Conservation (phyloP, 164 flowering plant genomes). For the Vitis labrusca region DNA sequence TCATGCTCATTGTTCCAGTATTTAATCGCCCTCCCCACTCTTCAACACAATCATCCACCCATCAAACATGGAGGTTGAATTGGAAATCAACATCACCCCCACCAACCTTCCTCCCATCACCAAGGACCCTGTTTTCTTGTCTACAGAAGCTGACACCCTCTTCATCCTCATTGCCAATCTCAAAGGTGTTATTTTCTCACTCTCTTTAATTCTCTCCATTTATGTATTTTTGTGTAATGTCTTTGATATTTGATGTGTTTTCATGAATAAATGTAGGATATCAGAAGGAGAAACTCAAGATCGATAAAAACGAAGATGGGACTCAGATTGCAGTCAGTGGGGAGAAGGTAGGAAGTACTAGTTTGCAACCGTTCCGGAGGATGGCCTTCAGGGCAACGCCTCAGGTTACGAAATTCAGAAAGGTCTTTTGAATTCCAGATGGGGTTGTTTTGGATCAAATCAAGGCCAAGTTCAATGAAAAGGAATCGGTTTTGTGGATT, state of each 20-base stretch:
- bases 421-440: constrained; percentile 55
- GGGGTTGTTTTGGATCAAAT: constrained; percentile 58
- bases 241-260: not conserved
- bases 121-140: constrained; percentile 19
- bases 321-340: constrained; percentile 45
- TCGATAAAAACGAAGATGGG: constrained; percentile 62
- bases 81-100: no score
- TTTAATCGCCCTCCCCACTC: no score
- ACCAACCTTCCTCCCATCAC: no score
- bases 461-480: constrained; percentile 50
- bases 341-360: constrained; percentile 51
- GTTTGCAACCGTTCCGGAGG: constrained; percentile 32
- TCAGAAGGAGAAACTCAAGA: constrained; percentile 37
- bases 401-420: constrained; percentile 43
- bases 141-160: constrained; percentile 50
- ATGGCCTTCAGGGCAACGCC: constrained; percentile 37
- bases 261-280: constrained; percentile 39
- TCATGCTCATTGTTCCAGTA: no score
- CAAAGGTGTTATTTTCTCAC: constrained; percentile 36
- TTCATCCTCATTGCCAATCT: constrained; percentile 65
- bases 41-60: no score
- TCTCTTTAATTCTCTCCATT: not conserved
- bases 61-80: no score
- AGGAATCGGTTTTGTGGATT: constrained; percentile 44
- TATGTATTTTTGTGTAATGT: not conserved